Base-by-base conservation (phyloP, 2,329 filamentous ascomycete genomes). In the Cladosporium sp. region DNA sequence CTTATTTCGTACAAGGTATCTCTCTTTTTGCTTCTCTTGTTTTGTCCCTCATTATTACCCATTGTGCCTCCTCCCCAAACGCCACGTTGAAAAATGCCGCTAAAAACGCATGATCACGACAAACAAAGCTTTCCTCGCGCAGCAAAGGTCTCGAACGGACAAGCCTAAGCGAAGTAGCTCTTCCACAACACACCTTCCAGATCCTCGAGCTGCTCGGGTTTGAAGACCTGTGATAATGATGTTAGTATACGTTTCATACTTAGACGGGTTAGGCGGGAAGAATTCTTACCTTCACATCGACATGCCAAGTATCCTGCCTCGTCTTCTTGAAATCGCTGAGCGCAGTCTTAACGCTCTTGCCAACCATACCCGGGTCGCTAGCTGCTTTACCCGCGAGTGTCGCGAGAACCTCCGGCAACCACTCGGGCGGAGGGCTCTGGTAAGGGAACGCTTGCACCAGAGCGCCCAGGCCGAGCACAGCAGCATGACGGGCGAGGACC, bases 241-340 rank as follows among this genome's bases (percentile, higher is more conserved):
- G n/a, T n/a, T n/a, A n/a, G n/a, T n/a, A n/a, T n/a, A n/a, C n/a
- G n/a, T n/a, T n/a, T n/a, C n/a, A n/a, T n/a, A n/a, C n/a, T n/a
- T n/a, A n/a, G n/a, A n/a, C n/a, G n/a, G n/a, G n/a, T n/a, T n/a
- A n/a, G n/a, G n/a, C n/a, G n/a, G n/a, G n/a, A n/a, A n/a, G n/a
- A n/a, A n/a, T n/a, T n/a, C n/a, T n/a, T 81, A 97, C 95, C 90
- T 97, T 98, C 73, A 97, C 92, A 81, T 99, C 95, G 68, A 97
- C 94, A 74, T 90, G 90, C 95, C 95, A 99, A 71, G 94, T 99
- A 83, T 99, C 95, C 79, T 99, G 95, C 77, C 95, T 89, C 55
- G 95, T 99, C 87, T 99, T 99, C 83, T 99, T 99, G 84, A 99
- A 99, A 75, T 99, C 96, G 68, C 93, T 93, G 70, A 99, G 82